Evolutionary conservation across 2,329 filamentous ascomycete genomes (phyloP).

Genomic region (Hypoxylon sp.): DNA sequence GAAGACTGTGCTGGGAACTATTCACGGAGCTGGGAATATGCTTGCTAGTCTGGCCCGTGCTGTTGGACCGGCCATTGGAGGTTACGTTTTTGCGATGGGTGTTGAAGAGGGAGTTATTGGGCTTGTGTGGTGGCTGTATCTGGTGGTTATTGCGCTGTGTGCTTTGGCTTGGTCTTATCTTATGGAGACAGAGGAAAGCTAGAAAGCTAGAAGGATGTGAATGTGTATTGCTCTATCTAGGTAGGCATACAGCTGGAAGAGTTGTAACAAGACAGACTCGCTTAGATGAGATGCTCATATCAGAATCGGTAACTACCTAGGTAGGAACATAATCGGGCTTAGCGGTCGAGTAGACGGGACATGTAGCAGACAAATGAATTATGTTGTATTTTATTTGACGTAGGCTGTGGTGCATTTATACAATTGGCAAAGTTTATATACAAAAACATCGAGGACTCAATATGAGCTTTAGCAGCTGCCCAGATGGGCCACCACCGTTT

Average conservation of each 20-base stretch:
- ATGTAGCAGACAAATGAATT: too few relatives aligned
- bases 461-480: too few relatives aligned
- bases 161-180: constrained; percentile 44
- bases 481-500: background rate
- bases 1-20: constrained; percentile 48
- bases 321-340: too few relatives aligned
- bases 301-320: too few relatives aligned
- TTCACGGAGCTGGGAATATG: constrained; percentile 49
- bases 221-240: too few relatives aligned
- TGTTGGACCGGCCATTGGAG: constrained; percentile 41
- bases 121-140: constrained; percentile 45
- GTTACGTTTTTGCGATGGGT: constrained; percentile 44
- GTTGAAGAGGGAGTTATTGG: constrained; percentile 42
- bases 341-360: too few relatives aligned
- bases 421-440: too few relatives aligned
- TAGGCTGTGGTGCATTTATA: too few relatives aligned
- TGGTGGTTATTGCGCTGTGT: constrained; percentile 41
- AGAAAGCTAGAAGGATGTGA: background rate
- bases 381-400: too few relatives aligned
- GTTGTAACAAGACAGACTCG: too few relatives aligned
- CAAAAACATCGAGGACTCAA: too few relatives aligned
- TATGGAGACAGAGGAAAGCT: constrained; percentile 30
- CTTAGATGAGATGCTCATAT: too few relatives aligned
- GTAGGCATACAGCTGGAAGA: background rate
- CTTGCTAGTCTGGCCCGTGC: constrained; percentile 43